phyloP scores from a whole-genome alignment of 495 filamentous ascomycete genomes.

The Extremus antarcticus region DNA sequence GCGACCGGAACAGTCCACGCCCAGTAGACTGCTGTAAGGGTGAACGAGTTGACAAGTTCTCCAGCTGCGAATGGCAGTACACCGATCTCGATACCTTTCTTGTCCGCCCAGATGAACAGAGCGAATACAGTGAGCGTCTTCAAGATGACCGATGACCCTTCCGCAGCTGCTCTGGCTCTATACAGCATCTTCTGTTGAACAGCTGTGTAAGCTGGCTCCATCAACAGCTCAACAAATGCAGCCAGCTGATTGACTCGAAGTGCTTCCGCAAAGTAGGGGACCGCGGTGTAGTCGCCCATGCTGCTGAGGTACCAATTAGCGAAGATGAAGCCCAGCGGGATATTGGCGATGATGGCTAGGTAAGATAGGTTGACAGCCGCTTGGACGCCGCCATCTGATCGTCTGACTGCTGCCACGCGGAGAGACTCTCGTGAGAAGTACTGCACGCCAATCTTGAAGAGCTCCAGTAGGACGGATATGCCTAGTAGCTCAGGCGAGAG shows the following conservation, averaged over 20 bases:
- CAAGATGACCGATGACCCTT: slow-evolving; percentile 64
- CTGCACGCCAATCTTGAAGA: slow-evolving; percentile 76
- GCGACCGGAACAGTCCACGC: slow-evolving; percentile 20
- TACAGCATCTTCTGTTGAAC: slow-evolving; percentile 72
- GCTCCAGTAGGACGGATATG: slow-evolving; percentile 76
- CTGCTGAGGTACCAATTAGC: slow-evolving; percentile 51
- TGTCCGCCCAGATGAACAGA: slow-evolving; percentile 47
- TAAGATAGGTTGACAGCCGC: slow-evolving; percentile 82
- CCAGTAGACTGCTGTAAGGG: slow-evolving; percentile 56
- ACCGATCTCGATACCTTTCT: slow-evolving; percentile 43
- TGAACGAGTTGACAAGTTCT: slow-evolving; percentile 63
- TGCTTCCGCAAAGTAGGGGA: slow-evolving; percentile 52
- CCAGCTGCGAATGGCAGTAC: slow-evolving; percentile 84
- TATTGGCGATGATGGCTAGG: slow-evolving; percentile 58
- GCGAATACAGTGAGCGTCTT: slow-evolving; percentile 64
- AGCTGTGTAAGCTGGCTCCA: slow-evolving; percentile 77
- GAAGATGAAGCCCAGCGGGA: slow-evolving; percentile 50
- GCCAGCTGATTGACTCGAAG: slow-evolving; percentile 64
- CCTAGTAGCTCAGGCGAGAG: slow-evolving; percentile 76
- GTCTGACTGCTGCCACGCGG: slow-evolving; percentile 73
- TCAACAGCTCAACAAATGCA: slow-evolving; percentile 64
- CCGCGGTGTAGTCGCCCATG: slow-evolving; percentile 40
- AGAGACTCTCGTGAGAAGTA: slow-evolving; percentile 88
- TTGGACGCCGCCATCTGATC: slow-evolving; percentile 42
- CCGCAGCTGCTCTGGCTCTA: slow-evolving; percentile 65